phyloP scores from a whole-genome alignment of 768 basidiomycete species.

The Amanita pseudoporphyria region DNA sequence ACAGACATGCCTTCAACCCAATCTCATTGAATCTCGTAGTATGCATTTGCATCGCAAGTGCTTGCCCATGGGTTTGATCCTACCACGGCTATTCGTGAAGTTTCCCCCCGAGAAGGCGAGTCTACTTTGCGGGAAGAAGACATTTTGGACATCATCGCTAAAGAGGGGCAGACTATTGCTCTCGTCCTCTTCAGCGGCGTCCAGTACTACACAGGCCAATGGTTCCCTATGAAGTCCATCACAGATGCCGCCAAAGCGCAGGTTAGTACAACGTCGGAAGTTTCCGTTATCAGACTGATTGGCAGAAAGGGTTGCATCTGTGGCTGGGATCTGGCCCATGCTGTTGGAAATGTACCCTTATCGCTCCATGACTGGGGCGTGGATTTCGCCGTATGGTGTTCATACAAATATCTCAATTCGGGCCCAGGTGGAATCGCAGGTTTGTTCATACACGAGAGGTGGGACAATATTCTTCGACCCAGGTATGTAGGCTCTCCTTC shows the following conservation, averaged over 20 bases:
- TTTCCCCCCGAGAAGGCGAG: constrained; percentile 78
- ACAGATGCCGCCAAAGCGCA: constrained; percentile 78
- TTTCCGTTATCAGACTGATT: constrained; percentile 1
- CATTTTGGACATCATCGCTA: constrained; percentile 65
- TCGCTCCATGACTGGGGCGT: constrained; percentile 87
- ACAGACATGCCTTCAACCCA: neutral
- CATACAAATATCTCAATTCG: constrained; percentile 96
- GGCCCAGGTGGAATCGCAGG: constrained; percentile 98
- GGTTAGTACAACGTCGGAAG: constrained; percentile 29
- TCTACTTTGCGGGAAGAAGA: constrained; percentile 82
- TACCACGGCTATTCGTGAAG: constrained; percentile 61
- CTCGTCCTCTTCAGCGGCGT: constrained; percentile 90
- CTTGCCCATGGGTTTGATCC: constrained; percentile 70
- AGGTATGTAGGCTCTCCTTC: constrained; percentile 37
- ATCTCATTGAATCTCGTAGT: constrained; percentile 36
- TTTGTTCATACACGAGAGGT: constrained; percentile 78
- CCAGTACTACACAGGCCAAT: constrained; percentile 97
- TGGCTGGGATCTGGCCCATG: constrained; percentile 97
- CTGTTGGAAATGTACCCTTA: constrained; percentile 86
- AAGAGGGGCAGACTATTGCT: constrained; percentile 70
- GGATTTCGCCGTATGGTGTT: constrained; percentile 98
- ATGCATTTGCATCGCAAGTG: constrained; percentile 93
- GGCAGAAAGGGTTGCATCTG: constrained; percentile 73
- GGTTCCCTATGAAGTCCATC: constrained; percentile 80
- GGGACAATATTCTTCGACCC: constrained; percentile 53